phyloP scores from a whole-genome alignment of 257 asterid genomes.

The Solanum sitiens region DNA sequence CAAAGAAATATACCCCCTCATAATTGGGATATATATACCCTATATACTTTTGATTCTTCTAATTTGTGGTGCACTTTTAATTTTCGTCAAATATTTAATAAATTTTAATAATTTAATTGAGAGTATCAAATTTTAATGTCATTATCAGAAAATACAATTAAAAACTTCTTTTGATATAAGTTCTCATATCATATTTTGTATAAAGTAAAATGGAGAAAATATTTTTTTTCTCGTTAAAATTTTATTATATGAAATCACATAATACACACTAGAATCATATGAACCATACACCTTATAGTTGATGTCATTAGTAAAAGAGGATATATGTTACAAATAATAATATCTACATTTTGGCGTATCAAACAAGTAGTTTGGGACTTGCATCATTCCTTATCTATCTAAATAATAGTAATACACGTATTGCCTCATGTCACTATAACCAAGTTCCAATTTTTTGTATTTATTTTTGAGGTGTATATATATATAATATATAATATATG shows the following conservation, averaged over 20 bases:
- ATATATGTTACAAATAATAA: not conserved
- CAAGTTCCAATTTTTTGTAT: not conserved
- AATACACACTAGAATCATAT: not conserved
- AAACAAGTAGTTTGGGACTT: not conserved
- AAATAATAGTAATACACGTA: not conserved
- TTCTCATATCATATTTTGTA: not conserved
- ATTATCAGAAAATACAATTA: no score
- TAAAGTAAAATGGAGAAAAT: no score
- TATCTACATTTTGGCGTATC: not conserved
- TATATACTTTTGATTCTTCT: not conserved
- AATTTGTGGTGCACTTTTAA: not conserved
- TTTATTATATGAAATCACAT: not conserved
- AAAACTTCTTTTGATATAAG: no score
- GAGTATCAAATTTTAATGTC: no score
- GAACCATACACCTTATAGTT: not conserved
- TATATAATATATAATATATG: no score
- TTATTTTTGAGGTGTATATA: not conserved
- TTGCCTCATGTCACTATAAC: not conserved
- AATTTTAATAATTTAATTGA: no score
- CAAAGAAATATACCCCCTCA: not conserved
- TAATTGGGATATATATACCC: not conserved
- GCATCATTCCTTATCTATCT: not conserved
- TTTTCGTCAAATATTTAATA: not conserved
- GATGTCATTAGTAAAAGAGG: not conserved
- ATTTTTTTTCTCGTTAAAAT: not conserved